phyloP scores from a whole-genome alignment of 2,329 filamentous ascomycete genomes.

The Aspergillus latus region DNA sequence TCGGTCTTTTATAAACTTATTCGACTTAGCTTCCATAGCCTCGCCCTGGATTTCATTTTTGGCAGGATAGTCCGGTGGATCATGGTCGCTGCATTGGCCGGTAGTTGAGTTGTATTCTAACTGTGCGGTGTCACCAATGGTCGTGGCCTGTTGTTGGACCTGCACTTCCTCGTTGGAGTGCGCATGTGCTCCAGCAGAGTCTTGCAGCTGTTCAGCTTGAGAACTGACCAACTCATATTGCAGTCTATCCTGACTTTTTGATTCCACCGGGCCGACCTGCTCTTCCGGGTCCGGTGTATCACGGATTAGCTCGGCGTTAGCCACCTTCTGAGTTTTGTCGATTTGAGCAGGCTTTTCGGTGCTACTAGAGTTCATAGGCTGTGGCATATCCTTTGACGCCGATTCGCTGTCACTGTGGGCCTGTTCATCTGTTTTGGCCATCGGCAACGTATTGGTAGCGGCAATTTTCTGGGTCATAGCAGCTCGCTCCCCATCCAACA shows the following conservation, averaged over 20 bases:
- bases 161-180: background rate
- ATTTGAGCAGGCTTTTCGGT: background rate
- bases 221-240: background rate
- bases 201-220: background rate
- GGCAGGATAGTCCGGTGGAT: background rate
- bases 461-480: background rate
- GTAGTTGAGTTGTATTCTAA: background rate
- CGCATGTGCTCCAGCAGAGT: background rate
- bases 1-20: background rate
- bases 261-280: background rate
- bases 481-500: slow-evolving; percentile 1
- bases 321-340: background rate
- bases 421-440: background rate
- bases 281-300: background rate
- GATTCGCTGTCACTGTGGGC: background rate
- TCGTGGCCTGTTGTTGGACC: background rate
- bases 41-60: background rate
- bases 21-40: background rate
- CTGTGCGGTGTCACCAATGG: background rate
- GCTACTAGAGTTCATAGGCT: background rate
- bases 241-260: background rate
- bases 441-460: background rate
- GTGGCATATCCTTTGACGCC: background rate
- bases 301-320: background rate
- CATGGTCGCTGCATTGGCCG: background rate